A percentile compares a stretch with the other conserved stretches of the same genome.
Evolutionary conservation across 2,329 filamentous ascomycete species (phyloP).

Genomic region (Acrocalymma vagum): DNA sequence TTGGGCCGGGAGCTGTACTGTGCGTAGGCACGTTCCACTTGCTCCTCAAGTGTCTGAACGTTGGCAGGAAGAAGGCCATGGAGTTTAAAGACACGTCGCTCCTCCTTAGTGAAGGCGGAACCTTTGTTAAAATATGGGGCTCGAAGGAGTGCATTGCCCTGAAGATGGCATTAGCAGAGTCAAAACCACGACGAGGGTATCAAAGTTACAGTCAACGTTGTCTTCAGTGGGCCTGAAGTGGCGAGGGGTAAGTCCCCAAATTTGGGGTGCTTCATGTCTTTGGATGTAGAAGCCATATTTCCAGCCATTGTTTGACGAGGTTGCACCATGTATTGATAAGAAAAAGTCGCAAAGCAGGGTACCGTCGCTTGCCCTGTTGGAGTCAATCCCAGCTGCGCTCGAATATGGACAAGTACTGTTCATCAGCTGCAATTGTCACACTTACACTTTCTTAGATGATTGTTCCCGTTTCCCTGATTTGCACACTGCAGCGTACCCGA

Average conservation of each 20-base stretch:
- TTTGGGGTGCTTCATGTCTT: conserved; percentile 40
- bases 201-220: conserved; percentile 46
- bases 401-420: too few relatives aligned
- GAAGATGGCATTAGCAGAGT: conserved; percentile 4
- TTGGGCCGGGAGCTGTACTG: conserved; percentile 73
- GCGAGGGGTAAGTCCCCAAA: conserved; percentile 51
- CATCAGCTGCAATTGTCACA: too few relatives aligned
- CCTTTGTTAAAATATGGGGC: conserved; percentile 83
- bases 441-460: too few relatives aligned
- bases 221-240: conserved; percentile 52
- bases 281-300: too few relatives aligned
- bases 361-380: too few relatives aligned
- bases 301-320: too few relatives aligned
- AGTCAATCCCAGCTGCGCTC: too few relatives aligned
- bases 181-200: not conserved
- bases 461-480: too few relatives aligned
- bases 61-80: conserved; percentile 76
- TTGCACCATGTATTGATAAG: too few relatives aligned
- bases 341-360: too few relatives aligned
- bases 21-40: conserved; percentile 78
- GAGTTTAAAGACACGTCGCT: conserved; percentile 75
- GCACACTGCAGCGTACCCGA: too few relatives aligned
- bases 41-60: conserved; percentile 78
- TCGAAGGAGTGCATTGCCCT: conserved; percentile 64
- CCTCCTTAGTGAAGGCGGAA: conserved; percentile 75